These are phyloP conservation scores for Sporobolomyces phaffii DNA, from an alignment of 768 basidiomycete genomes.

Conservation along the genomic window DNA sequence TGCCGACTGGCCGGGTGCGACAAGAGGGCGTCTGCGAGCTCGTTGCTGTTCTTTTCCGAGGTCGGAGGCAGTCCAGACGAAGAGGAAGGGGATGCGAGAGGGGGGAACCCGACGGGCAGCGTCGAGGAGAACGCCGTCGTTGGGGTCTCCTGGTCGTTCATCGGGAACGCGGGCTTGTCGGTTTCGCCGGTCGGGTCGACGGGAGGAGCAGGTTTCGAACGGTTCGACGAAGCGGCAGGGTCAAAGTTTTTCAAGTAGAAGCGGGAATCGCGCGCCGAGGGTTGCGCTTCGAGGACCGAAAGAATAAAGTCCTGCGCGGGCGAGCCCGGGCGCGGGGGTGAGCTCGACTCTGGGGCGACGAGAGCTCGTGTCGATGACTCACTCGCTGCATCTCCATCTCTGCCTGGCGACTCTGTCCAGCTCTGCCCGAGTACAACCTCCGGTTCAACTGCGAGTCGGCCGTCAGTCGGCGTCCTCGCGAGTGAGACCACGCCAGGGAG, in stretches of 20 bases:
- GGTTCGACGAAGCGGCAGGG: constrained; percentile 53
- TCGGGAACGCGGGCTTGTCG: constrained; percentile 42
- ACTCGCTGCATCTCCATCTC: constrained; percentile 34
- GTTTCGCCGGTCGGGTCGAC: constrained; percentile 34
- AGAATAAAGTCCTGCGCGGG: constrained; percentile 82
- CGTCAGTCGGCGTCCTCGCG: no score
- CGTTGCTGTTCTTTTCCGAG: background rate
- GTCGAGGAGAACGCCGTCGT: constrained; percentile 42
- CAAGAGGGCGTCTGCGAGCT: constrained; percentile 24
- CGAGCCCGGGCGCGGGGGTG: background rate
- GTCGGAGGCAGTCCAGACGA: constrained; percentile 55
- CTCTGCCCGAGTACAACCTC: constrained; percentile 2
- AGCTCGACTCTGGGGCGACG: no score
- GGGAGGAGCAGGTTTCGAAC: constrained; percentile 8
- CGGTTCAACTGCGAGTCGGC: background rate
- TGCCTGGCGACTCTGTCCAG: constrained; percentile 2
- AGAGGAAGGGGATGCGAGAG: constrained; percentile 58
- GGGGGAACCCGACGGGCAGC: constrained; percentile 38
- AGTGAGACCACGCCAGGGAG: no score
- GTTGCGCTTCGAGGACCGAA: constrained; percentile 85
- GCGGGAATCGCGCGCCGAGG: constrained; percentile 81
- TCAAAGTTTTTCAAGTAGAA: constrained; percentile 90
- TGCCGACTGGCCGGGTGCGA: constrained; percentile 66
- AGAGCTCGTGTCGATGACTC: background rate
- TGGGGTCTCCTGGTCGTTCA: constrained; percentile 45